Base-by-base conservation (phyloP, 169 alveolate genomes). In the Eimeria falciformis region DNA sequence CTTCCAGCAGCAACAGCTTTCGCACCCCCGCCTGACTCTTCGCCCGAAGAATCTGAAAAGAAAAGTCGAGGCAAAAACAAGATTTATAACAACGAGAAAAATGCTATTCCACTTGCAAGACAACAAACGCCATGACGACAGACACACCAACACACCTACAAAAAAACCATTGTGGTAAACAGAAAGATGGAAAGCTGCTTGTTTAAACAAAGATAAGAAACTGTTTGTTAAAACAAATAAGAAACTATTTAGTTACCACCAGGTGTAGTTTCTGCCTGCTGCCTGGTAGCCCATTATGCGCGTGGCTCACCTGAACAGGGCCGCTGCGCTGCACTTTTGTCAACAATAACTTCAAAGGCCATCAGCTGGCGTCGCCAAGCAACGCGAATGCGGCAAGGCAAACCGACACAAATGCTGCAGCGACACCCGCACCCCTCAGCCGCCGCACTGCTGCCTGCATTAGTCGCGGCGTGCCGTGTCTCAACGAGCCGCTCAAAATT, bases 261-360 rank as follows among this genome's bases (percentile, higher is more conserved):
- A n/a, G n/a, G n/a, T n/a, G n/a, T n/a, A n/a, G n/a, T n/a, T n/a
- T n/a, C n/a, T n/a, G n/a, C n/a, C n/a, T n/a, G n/a, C n/a, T n/a
- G n/a, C n/a, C n/a, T n/a, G n/a, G n/a, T n/a, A n/a, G n/a, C n/a
- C n/a, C n/a, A n/a, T n/a, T n/a, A n/a, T n/a, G n/a, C n/a, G n/a
- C n/a, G n/a, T n/a, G n/a, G 69, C 69, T 77, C 69, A 81, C 89
- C 89, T 81, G 89, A 53, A 81, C 45, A 56, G 21, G 75, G 29
- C 27, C 71, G 75, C 47, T 65, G 58, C 75, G 89, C 77, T 18
- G 89, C 89, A 11, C 58, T 55, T 17, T 81, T 81, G 12, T 81
- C 89, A 25, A 81, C 45, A 3, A 75, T 75, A 25, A 81, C 75
- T 33, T 81, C 89, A 25, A 81, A 81, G n/a, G 89, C 89, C 89